Percentiles rank a stretch among this genome's conserved stretches.
These are phyloP conservation scores for Vitis hybrid DNA, from an alignment of 177 flowering plant genomes.

Conservation along the genomic window DNA sequence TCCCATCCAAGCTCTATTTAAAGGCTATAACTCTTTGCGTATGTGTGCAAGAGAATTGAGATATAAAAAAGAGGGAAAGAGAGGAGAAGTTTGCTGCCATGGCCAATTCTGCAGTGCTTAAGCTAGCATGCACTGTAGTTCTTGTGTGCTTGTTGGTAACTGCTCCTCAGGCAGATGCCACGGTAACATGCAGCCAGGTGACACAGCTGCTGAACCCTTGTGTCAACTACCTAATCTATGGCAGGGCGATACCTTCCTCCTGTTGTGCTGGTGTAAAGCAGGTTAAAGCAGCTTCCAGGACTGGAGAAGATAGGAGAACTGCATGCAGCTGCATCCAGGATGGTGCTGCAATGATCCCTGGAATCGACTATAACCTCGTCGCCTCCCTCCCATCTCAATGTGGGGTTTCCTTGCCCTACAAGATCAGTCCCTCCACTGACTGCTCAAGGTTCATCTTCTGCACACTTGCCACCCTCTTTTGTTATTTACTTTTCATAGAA, in stretches of 20 bases:
- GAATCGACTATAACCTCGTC: conserved; percentile 11
- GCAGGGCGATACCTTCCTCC: conserved; percentile 5
- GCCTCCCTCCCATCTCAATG: conserved; percentile 10
- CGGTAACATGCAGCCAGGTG: conserved; percentile 15
- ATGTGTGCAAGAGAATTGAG: too few species aligned
- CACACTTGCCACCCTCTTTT: too few species aligned
- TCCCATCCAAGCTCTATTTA: too few species aligned
- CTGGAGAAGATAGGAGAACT: conserved; percentile 7
- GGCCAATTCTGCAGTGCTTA: background rate
- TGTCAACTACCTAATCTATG: conserved; percentile 13
- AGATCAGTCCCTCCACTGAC: conserved; percentile 7
- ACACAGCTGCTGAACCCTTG: conserved; percentile 16
- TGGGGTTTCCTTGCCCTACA: conserved; percentile 15
- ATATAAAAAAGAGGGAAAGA: too few species aligned
- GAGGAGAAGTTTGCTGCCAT: background rate
- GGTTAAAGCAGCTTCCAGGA: conserved; percentile 4
- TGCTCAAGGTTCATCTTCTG: conserved; percentile 17
- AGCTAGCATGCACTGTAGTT: background rate
- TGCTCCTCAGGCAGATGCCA: background rate
- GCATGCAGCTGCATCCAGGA: conserved; percentile 17
- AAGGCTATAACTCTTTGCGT: too few species aligned
- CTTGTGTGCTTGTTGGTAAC: conserved; percentile 1
- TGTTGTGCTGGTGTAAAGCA: conserved; percentile 16
- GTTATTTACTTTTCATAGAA: too few species aligned
- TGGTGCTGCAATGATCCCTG: conserved; percentile 16